These are phyloP conservation scores for Lipomyces starkeyi DNA, from an alignment of 805 yeast genomes.

Conservation along the genomic window DNA sequence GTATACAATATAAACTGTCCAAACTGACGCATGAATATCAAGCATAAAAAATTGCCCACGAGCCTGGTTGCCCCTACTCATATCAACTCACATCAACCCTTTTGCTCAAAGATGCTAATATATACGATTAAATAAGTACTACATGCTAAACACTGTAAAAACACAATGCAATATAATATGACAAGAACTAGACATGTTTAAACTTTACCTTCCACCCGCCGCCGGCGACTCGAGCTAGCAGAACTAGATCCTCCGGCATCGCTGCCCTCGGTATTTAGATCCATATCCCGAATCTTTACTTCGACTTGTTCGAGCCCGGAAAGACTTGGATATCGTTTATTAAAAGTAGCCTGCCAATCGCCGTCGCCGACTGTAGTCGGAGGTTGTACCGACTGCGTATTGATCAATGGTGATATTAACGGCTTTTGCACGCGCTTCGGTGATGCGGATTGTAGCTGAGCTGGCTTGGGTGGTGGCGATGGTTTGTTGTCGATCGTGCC, in stretches of 20 bases:
- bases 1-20: neutral
- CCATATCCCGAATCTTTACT: slow-evolving; percentile 7
- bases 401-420: neutral
- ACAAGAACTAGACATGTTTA: neutral
- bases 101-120: neutral
- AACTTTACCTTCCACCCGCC: neutral
- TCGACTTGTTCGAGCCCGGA: slow-evolving; percentile 11
- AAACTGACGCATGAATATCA: neutral
- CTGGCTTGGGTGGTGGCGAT: slow-evolving; percentile 22
- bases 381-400: neutral
- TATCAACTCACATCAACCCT: neutral
- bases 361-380: neutral
- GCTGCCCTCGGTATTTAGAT: neutral
- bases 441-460: slow-evolving; percentile 17
- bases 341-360: slow-evolving; percentile 13
- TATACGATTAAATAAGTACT: neutral
- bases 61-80: neutral
- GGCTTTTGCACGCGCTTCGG: slow-evolving; percentile 5
- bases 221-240: neutral
- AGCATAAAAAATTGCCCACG: neutral
- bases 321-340: slow-evolving; percentile 12
- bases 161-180: neutral
- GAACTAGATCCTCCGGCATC: neutral
- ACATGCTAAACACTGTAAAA: neutral
- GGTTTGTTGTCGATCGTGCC: slow-evolving; percentile 6